Conservation (phyloP, 2,329 filamentous ascomycete species). For the Huntiella moniliformis region DNA sequence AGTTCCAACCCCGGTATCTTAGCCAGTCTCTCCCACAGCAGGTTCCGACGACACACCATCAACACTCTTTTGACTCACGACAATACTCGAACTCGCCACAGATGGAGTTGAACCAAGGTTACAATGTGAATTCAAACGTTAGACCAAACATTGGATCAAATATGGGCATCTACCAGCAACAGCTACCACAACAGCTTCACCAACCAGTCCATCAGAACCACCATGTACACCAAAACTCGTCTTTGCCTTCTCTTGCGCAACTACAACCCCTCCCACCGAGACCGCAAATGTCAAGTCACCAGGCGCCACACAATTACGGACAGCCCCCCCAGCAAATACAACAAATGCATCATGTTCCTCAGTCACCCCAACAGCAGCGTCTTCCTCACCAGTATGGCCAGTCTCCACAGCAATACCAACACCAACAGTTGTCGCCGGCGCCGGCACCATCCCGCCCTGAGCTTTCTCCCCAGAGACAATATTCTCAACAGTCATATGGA, state of each 20-base stretch:
- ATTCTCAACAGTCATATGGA: too few relatives aligned
- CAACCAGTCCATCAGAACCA: conserved; percentile 14
- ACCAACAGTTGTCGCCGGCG: background rate
- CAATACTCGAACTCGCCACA: conserved; percentile 21
- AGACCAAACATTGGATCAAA: conserved; percentile 15
- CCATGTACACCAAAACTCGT: conserved; percentile 9
- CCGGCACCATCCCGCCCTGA: too few relatives aligned
- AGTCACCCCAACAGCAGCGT: too few relatives aligned
- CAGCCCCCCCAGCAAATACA: too few relatives aligned
- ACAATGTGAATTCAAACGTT: conserved; percentile 18
- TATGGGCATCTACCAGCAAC: conserved; percentile 11
- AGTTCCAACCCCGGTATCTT: conserved; percentile 4
- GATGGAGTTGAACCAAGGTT: conserved; percentile 9
- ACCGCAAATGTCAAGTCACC: too few relatives aligned
- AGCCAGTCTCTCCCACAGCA: background rate
- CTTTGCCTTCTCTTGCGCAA: background rate
- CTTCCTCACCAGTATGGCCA: too few relatives aligned
- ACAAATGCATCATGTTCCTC: too few relatives aligned
- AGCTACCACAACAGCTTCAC: conserved; percentile 17
- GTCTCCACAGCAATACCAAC: background rate
- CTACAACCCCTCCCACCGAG: too few relatives aligned
- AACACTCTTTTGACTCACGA: conserved; percentile 12
- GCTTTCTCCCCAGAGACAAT: too few relatives aligned
- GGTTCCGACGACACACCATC: background rate
- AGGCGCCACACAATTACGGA: too few relatives aligned